Base-by-base conservation (phyloP, 768 basidiomycete species). In the Cyathus striatus region DNA sequence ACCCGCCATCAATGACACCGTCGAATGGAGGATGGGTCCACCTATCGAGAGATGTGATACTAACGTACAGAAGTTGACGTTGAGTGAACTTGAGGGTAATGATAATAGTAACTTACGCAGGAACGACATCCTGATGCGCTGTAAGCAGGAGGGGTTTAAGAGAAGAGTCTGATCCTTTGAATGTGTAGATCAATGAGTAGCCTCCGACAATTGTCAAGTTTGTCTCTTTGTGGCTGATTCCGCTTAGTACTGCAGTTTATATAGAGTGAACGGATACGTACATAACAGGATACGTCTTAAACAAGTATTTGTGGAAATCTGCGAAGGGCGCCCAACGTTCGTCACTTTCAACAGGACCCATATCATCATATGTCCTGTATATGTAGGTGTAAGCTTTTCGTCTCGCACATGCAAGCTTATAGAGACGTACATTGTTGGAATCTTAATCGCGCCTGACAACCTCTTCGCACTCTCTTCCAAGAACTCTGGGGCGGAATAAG, bases 11-110 rank as follows among this genome's bases (percentile, higher is more conserved):
- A 25, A 56, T 47, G 1, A 49, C 49, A 1, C 60, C 62, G 3
- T 54, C 54, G 37, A 60, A 63, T 1, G 62, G 59, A 10, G 59
- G 57, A 38, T 60, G 56, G 6, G 54, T 48, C 62, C 62, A 63
- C 20, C 52, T 44, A 20, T 57, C 56, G 14, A 59, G 41, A 9
- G 60, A 53, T 9, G 57, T 56, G 17, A 59, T 41, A 33, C 56
- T 61, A n/a, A n/a, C n/a, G 38, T 9, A 47, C 23, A 27, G 38
- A 23, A 49, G 42, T 17, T 43, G 23, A 30, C 42, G 17, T 3
- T 27, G 17, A 24, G 25, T 21, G 36, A 38, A 21, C 42, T 41
- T n/a, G 23, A 40, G 24, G 23, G 23, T 23, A 16, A 42, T 43
- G 6, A 14, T 27, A 26, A 14, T 23, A 30, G 13, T 5, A 9